Percentiles rank a stretch among this genome's conserved stretches.
These are phyloP conservation scores for Venturia carpophila DNA, from an alignment of 2,329 filamentous ascomycete species.

Conservation along the genomic window DNA sequence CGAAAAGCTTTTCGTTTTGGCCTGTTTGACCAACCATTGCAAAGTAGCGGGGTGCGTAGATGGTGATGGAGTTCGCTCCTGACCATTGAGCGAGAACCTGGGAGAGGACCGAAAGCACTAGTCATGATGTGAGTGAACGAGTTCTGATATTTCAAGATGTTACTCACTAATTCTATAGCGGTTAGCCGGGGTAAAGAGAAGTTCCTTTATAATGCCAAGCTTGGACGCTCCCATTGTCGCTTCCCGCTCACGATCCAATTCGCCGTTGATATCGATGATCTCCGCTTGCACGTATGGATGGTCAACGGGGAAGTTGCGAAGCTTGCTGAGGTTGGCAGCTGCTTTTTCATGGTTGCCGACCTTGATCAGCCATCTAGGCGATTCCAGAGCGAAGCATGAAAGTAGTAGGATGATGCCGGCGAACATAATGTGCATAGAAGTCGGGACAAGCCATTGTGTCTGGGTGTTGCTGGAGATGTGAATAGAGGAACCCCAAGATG, in stretches of 20 bases:
- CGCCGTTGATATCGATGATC: constrained; percentile 54
- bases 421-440: constrained; percentile 70
- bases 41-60: constrained; percentile 70
- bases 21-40: constrained; percentile 62
- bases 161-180: constrained; percentile 54
- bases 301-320: constrained; percentile 53
- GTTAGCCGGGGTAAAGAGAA: constrained; percentile 60
- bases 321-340: constrained; percentile 44
- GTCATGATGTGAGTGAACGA: background rate
- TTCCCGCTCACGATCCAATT: constrained; percentile 64
- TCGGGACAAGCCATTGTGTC: constrained; percentile 55
- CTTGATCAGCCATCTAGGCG: constrained; percentile 46
- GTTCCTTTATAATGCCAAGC: constrained; percentile 58
- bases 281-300: constrained; percentile 56
- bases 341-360: constrained; percentile 40
- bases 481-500: constrained; percentile 48
- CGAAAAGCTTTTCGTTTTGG: constrained; percentile 59
- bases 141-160: background rate
- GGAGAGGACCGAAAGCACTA: constrained; percentile 53
- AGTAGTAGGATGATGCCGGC: constrained; percentile 62
- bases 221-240: constrained; percentile 59
- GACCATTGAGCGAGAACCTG: constrained; percentile 70
- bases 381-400: constrained; percentile 62
- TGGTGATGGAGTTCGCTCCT: constrained; percentile 64
- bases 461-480: constrained; percentile 42